Conservation (phyloP, 768 basidiomycete genomes). For the Imleria badia region DNA sequence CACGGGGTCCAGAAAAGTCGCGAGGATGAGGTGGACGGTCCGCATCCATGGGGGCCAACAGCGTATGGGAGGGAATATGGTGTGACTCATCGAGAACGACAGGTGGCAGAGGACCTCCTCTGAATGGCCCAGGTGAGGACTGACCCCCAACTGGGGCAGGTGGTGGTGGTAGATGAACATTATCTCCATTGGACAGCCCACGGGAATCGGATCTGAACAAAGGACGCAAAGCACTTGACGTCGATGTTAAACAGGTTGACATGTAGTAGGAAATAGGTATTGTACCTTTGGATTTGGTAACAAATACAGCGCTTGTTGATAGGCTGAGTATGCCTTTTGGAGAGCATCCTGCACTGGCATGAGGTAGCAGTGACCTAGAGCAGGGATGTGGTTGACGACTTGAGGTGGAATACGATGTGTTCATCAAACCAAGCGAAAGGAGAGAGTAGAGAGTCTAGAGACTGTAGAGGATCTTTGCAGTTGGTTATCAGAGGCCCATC, state of each 20-base stretch:
- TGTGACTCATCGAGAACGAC: conserved; percentile 74
- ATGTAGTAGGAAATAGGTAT: not conserved
- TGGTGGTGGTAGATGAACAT: conserved; percentile 57
- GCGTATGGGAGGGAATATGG: conserved; percentile 65
- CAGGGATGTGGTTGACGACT: too few relatives aligned
- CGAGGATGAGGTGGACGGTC: conserved; percentile 57
- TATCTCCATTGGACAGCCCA: conserved; percentile 44
- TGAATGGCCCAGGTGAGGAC: conserved; percentile 72
- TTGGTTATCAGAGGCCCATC: too few relatives aligned
- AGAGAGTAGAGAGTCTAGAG: too few relatives aligned
- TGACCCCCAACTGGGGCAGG: conserved; percentile 47
- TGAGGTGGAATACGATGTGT: too few relatives aligned
- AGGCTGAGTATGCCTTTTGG: conserved; percentile 97
- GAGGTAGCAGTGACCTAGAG: conserved; percentile 89
- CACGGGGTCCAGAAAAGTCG: conserved; percentile 54
- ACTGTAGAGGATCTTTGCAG: too few relatives aligned
- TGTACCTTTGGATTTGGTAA: conserved; percentile 91
- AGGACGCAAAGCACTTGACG: conserved; percentile 34
- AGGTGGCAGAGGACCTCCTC: conserved; percentile 82
- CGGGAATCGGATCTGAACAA: conserved; percentile 68
- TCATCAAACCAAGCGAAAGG: too few relatives aligned
- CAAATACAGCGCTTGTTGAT: conserved; percentile 96
- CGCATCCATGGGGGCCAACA: conserved; percentile 76
- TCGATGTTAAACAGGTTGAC: conserved; percentile 28
- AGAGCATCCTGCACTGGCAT: conserved; percentile 99